These are phyloP conservation scores for Podospora pseudopauciseta DNA, from an alignment of 495 filamentous ascomycete genomes.

Conservation along the genomic window DNA sequence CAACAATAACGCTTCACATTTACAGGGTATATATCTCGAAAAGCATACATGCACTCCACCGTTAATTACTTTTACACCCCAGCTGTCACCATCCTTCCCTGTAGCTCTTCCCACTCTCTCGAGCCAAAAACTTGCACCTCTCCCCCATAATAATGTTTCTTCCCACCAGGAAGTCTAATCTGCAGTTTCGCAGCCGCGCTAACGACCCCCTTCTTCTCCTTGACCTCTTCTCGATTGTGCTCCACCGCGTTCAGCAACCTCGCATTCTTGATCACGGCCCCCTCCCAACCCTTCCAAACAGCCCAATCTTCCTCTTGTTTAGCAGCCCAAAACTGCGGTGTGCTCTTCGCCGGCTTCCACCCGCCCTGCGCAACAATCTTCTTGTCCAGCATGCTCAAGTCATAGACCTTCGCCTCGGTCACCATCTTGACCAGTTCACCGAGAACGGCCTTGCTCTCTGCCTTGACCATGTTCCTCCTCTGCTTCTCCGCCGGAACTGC, in stretches of 20 bases:
- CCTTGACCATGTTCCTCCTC: slow-evolving; percentile 54
- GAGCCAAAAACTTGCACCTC: slow-evolving; percentile 43
- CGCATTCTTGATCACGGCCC: slow-evolving; percentile 36
- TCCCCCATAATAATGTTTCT: slow-evolving; percentile 22
- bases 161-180: slow-evolving; percentile 43
- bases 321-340: slow-evolving; percentile 44
- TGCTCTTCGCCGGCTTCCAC: slow-evolving; percentile 46
- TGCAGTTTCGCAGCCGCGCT: slow-evolving; percentile 45
- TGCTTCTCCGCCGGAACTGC: slow-evolving; percentile 47
- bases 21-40: slow-evolving; percentile 8
- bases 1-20: background rate
- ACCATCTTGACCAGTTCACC: slow-evolving; percentile 68
- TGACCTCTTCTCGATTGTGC: slow-evolving; percentile 22
- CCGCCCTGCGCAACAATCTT: slow-evolving; percentile 54
- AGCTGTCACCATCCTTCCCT: slow-evolving; percentile 27
- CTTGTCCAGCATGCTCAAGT: slow-evolving; percentile 45
- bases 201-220: slow-evolving; percentile 24
- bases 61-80: background rate
- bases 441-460: slow-evolving; percentile 68
- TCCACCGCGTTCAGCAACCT: slow-evolving; percentile 28
- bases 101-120: slow-evolving; percentile 42
- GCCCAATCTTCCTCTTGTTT: slow-evolving; percentile 42
- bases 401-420: slow-evolving; percentile 54
- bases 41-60: slow-evolving; percentile 6
- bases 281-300: slow-evolving; percentile 42